phyloP scores from a whole-genome alignment of 768 basidiomycete genomes.

The Leccinum truebloodii region DNA sequence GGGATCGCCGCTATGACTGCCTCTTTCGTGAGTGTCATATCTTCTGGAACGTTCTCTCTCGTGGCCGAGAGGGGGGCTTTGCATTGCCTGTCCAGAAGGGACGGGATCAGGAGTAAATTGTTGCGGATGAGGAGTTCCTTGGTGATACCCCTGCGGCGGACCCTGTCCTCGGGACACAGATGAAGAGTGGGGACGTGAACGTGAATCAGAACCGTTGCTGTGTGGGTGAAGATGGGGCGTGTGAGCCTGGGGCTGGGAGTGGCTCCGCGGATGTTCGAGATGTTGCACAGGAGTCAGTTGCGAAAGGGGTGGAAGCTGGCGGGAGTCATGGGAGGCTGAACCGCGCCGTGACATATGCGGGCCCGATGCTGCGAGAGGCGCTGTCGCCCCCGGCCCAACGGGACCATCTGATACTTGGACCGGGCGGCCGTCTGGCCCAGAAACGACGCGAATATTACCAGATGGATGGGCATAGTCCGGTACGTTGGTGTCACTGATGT shows the following conservation, averaged over 20 bases:
- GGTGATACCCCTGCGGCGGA: constrained; percentile 33
- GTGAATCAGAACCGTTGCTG: constrained; percentile 43
- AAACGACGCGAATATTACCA: constrained; percentile 46
- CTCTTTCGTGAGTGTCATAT: constrained; percentile 46
- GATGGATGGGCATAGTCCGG: constrained; percentile 53
- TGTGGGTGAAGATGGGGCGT: constrained; percentile 46
- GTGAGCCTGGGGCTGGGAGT: constrained; percentile 37
- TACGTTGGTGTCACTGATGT: constrained; percentile 49
- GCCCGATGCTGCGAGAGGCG: constrained; percentile 39
- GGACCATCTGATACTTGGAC: constrained; percentile 51
- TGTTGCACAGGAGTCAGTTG: constrained; percentile 49
- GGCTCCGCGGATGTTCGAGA: constrained; percentile 35
- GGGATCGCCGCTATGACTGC: constrained; percentile 35
- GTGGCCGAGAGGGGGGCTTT: constrained; percentile 49
- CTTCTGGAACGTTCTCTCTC: constrained; percentile 49
- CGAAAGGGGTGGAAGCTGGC: constrained; percentile 50
- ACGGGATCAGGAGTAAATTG: constrained; percentile 49
- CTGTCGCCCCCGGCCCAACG: constrained; percentile 40
- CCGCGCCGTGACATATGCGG: constrained; percentile 46
- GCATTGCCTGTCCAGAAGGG: constrained; percentile 46
- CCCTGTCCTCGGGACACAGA: constrained; percentile 51
- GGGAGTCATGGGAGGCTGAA: constrained; percentile 46
- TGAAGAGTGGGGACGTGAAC: constrained; percentile 51
- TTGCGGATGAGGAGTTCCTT: constrained; percentile 42
- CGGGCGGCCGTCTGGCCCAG: constrained; percentile 51